These are phyloP conservation scores for Tylopilus rubrobrunneus DNA, from an alignment of 768 basidiomycete genomes.

Conservation along the genomic window DNA sequence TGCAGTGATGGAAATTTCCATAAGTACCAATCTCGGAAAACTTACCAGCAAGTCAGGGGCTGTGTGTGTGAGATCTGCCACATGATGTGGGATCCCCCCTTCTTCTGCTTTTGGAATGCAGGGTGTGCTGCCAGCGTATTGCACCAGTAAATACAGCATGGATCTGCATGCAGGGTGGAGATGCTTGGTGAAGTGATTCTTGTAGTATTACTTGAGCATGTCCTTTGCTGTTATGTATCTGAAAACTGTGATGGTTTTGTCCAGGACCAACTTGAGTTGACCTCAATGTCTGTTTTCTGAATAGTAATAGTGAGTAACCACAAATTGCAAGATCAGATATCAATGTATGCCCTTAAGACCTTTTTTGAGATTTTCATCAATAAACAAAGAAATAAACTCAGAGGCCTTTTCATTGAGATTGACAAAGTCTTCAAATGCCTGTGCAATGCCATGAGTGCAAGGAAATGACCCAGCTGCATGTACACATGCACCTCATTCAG, in stretches of 20 bases:
- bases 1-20: no score
- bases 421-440: conserved; percentile 94
- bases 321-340: neutral
- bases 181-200: conserved; percentile 90
- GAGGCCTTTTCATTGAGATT: conserved; percentile 84
- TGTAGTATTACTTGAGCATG: conserved; percentile 97
- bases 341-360: conserved; percentile 85
- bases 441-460: conserved; percentile 5
- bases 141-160: no score
- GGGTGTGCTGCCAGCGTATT: no score
- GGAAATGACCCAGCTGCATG: neutral
- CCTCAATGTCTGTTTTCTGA: conserved; percentile 95
- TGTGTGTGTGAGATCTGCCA: no score
- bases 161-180: no score
- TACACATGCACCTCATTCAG: conserved; percentile 69
- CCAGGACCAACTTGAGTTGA: conserved; percentile 83
- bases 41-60: no score
- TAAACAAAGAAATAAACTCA: conserved; percentile 94
- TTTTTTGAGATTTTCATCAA: conserved; percentile 93
- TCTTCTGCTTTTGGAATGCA: no score
- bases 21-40: no score
- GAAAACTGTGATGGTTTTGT: conserved; percentile 96
- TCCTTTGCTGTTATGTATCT: conserved; percentile 94
- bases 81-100: no score
- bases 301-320: neutral